Evolutionary conservation across 441 rosid species (phyloP), one percentile per base, ranked within the genome.

Genomic region (Aleurites moluccanus): DNA sequence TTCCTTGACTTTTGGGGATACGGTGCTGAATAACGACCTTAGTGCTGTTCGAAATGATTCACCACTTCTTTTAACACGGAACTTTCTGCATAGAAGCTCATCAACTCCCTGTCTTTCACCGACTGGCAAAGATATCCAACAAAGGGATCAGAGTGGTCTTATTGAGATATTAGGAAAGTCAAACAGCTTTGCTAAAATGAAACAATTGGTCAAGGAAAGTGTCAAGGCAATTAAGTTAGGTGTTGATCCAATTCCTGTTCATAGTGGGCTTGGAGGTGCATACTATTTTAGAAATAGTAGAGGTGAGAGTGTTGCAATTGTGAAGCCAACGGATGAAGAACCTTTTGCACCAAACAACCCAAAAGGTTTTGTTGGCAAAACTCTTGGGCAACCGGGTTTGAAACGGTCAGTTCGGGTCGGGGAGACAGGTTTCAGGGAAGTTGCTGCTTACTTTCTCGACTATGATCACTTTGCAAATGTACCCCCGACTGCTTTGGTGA

Each of bases 311-410:
- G 78, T 86, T 56, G 89, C 86, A 21, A 86, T 86, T 52, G 85
- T 86, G 72, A 86, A 86, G 83, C 89, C 89, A 44, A 84, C 87
- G 4, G 87, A 86, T 66, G 89, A 86, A 74, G 89, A 84, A 62
- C 87, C 89, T 25, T 86, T 84, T 81, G 89, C 89, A 27, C 89
- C 89, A 3, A 86, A 86, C 77, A 86, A 86, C 63, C 89, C 89
- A 15, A 86, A 86, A 76, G 89, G 89, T 33, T 86, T 84, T 81
- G 80, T 86, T 28, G 89, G 89, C 27, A 86, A 86, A 73, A 84
- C 86, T 35, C 85, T 86, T 44, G 89, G 89, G 68, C 89, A 84
- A 65, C 87, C 87, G 0, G 89, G 87, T 59, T 50, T 84, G 75
- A 84, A 86, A 59, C 87, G 87, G 33, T 86, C 89, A 8, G 89